A percentile compares a stretch with the other conserved stretches of the same genome.
Evolutionary conservation across 2,329 filamentous ascomycete species (phyloP).

Genomic region (Tolypocladium album): DNA sequence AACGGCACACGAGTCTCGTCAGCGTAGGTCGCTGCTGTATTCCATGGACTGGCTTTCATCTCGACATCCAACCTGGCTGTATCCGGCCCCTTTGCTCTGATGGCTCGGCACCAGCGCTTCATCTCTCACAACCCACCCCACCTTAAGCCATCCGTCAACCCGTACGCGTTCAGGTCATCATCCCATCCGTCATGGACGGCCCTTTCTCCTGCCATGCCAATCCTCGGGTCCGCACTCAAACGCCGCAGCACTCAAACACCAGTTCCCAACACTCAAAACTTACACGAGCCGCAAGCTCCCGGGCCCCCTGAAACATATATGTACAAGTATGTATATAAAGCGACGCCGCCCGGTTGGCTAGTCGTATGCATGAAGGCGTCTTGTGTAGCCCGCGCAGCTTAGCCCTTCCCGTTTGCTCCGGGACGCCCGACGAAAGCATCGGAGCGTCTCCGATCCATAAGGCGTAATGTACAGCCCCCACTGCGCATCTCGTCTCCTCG

Average conservation of each 20-base stretch:
- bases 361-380: neutral
- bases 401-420: neutral
- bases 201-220: neutral
- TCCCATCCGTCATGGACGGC: neutral
- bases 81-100: neutral
- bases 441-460: neutral
- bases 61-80: neutral
- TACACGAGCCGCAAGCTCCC: conserved; percentile 3
- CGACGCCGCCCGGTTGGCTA: neutral
- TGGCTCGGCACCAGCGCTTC: neutral
- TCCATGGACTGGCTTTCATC: neutral
- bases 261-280: conserved; percentile 2
- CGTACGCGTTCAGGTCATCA: neutral
- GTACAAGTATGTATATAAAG: conserved; percentile 3
- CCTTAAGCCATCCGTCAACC: neutral
- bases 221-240: neutral
- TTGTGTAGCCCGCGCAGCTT: neutral
- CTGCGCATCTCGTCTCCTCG: neutral
- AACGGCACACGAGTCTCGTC: too few species aligned
- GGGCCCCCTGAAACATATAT: conserved; percentile 1
- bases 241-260: conserved; percentile 3
- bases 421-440: neutral
- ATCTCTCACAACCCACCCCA: neutral
- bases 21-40: neutral
- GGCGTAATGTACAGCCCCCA: neutral